Conservation (phyloP, 2,329 filamentous ascomycete species). For the Microsporum canis region DNA sequence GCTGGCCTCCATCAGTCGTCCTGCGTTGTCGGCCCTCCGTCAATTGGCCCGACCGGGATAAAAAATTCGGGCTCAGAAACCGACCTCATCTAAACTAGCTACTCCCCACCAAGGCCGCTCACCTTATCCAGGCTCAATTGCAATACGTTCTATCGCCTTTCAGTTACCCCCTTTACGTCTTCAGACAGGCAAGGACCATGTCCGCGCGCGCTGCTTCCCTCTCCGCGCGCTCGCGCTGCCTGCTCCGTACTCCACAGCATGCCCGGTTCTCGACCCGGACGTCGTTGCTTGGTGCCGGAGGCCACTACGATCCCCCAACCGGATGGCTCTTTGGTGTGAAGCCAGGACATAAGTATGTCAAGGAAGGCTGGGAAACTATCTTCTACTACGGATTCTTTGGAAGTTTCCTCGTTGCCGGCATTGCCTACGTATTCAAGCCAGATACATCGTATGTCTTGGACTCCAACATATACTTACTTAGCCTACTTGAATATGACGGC, state of each 20-base stretch:
- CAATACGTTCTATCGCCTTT: background rate
- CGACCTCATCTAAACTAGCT: background rate
- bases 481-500: background rate
- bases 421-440: constrained; percentile 92
- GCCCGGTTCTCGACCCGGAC: constrained; percentile 30
- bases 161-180: too few species aligned
- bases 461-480: background rate
- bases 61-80: background rate
- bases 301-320: constrained; percentile 73
- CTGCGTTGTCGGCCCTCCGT: background rate
- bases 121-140: background rate
- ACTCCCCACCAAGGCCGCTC: background rate
- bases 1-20: background rate
- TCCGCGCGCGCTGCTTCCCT: constrained; percentile 29
- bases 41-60: background rate
- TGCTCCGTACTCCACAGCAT: constrained; percentile 23
- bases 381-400: constrained; percentile 80
- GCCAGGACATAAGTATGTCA: constrained; percentile 88
- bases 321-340: constrained; percentile 92
- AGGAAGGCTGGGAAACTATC: constrained; percentile 89
- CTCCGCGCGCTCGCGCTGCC: constrained; percentile 30
- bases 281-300: constrained; percentile 32
- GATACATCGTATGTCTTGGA: constrained; percentile 78
- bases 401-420: constrained; percentile 57
- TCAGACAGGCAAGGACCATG: constrained; percentile 19